Base-by-base conservation (phyloP, 2,329 filamentous ascomycete species). In the Cladophialophora exuberans region DNA sequence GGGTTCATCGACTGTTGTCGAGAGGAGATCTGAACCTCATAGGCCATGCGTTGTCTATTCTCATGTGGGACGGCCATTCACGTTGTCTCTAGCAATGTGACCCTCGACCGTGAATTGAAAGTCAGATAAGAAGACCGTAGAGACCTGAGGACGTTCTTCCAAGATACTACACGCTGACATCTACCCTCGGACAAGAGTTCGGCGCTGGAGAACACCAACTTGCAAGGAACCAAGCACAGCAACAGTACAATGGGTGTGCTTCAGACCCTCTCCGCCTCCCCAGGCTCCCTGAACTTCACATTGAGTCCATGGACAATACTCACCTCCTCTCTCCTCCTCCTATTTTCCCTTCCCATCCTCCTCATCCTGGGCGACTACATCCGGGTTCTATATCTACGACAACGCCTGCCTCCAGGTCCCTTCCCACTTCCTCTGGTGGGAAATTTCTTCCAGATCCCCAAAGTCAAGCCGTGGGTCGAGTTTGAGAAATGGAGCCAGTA, bases 391-490 rank as follows among this genome's bases (percentile, higher is more conserved):
- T 59, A 62, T 26, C 47, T 66, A 6, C 63, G 66, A 25, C 61
- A 51, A 20, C 63, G 54, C 35, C 59, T 67, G 76, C 81, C 80
- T 1, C 81, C 80, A 2, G 81, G 81, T 0, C 81, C 80, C 1
- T 73, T 81, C 3, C 81, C 81, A 2, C 72, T 73, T 52, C 81
- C 81, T 2, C 72, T 83, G 23, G 68, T 83, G 5, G 81, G 81
- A 25, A 83, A 82, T 62, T 83, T 79, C 1, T 81, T 79, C 53
- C 73, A 75, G 57, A 72, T 83, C 3, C 80, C 80, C 1, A 73
- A 78, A 25, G 72, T 71, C 52, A 82, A 83, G 63, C 80, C 81
- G 1, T 84, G 81, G 81, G 72, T 83, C 20, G 79, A 79, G 65
- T 82, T 83, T 57, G 79, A 83, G 51, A 64, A 78, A 61, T 68